A percentile compares a stretch with the other conserved stretches of the same genome.
Evolutionary conservation across 139 green algal genomes (phyloP).

Genomic region (Deuterostichococcus epilithicus): DNA sequence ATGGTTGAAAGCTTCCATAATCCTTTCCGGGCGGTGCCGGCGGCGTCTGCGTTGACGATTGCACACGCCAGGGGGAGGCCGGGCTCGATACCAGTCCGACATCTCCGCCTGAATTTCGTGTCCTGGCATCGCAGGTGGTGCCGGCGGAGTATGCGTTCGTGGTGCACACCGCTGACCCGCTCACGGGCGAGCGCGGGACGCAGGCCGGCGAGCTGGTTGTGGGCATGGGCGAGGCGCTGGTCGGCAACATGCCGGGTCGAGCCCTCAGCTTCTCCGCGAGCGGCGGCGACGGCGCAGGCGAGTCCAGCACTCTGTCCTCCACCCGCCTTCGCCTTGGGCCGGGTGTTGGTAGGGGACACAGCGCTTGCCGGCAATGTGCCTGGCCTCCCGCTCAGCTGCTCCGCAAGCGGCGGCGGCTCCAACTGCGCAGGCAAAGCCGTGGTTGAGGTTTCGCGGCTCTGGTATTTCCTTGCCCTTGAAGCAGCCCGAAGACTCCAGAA

Average conservation of each 20-base stretch:
- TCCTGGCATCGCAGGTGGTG: constrained; percentile 44
- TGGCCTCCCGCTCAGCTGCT: neutral
- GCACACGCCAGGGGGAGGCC: too few species aligned
- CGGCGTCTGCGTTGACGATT: too few species aligned
- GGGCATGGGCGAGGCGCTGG: constrained; percentile 82
- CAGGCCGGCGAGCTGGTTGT: constrained; percentile 76
- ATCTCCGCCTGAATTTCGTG: too few species aligned
- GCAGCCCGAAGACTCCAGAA: too few species aligned
- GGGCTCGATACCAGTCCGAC: too few species aligned
- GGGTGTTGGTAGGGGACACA: too few species aligned
- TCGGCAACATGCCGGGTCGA: constrained; percentile 75
- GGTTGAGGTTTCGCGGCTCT: too few species aligned
- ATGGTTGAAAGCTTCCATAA: too few species aligned
- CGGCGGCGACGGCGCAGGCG: constrained; percentile 3
- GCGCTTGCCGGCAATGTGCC: too few species aligned
- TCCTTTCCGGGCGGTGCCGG: neutral
- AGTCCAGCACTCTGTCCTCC: neutral
- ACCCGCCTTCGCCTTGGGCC: too few species aligned
- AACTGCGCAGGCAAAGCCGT: too few species aligned
- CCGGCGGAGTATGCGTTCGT: constrained; percentile 88
- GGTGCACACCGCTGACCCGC: constrained; percentile 83
- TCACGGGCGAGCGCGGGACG: constrained; percentile 50
- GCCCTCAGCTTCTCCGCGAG: constrained; percentile 56
- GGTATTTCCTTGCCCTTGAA: too few species aligned
- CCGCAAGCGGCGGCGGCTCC: neutral